Base-by-base conservation (phyloP, 176 grass and related monocot genomes). In the Alloteropsis semialata region DNA sequence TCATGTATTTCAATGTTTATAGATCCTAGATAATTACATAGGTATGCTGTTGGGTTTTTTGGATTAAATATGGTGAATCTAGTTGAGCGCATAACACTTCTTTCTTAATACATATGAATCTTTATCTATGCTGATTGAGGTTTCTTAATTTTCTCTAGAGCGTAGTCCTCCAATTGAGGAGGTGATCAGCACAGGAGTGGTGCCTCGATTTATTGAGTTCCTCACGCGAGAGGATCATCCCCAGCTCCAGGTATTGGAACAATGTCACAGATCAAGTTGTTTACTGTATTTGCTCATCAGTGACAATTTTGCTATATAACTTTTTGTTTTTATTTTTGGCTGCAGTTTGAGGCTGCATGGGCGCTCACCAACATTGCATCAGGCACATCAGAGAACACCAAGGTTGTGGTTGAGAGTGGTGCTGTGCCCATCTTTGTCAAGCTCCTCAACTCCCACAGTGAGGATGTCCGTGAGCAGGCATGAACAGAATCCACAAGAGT, bases 301-400 rank as follows among this genome's bases (percentile, higher is more conserved):
- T 14, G 18, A 5, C 4, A 34, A 21, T n/a, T 46, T 78, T 55
- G 18, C 9, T 28, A 54, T 57, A 8, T 45, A 38, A 24, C 2
- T 56, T 39, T 18, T 16, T 1, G 0, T 85, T 65, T 43, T 69
- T 66, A 82, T 65, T 43, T 69, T 66, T 77, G 38, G 32, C 58
- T 85, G 27, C 92, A 98, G 95, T 97, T 97, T 81, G 95, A 97
- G 78, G 90, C 95, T 82, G 92, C 92, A 65, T 97, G 94, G 94
- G 94, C 94, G 17, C 90, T 97, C 57, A 97, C 94, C 29, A 97
- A 97, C 63, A 97, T 97, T 43, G 92, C 95, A 37, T 97, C 95
- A 22, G 95, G 95, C 25, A 97, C 95, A 42, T 97, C 92, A 36
- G 95, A 97, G 2, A 91, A 97, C 81, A 97, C 92, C 8, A 97